Evolutionary conservation across 2,329 filamentous ascomycete genomes (phyloP), one percentile per base, ranked within the genome.

Genomic region (Ascochyta pisi): DNA sequence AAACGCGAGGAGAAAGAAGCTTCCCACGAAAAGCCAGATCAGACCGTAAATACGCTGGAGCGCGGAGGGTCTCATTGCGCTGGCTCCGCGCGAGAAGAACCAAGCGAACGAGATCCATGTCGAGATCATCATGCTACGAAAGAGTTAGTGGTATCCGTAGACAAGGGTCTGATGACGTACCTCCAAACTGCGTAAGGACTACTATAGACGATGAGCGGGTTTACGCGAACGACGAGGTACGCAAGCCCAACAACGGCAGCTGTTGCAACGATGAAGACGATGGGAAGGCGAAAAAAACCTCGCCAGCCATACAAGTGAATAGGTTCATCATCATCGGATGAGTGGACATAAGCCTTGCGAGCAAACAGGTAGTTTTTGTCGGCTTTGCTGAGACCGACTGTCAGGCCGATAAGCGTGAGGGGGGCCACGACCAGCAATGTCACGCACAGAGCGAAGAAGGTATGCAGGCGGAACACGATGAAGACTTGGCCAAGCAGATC

Each of bases 281-380:
- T 78, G 0, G 93, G 92, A 63, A 92, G 95, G 31, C 94, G 86
- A 76, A 92, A 91, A 67, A 96, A 86, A 0, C 95, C 95, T 65
- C 88, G 88, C 81, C 89, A 88, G 1, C 93, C 94, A 55, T 88
- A 85, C 19, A 96, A 75, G 13, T 81, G 73, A 10, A 96, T 80
- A 1, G 83, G 78, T 50, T 89, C 80, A 46, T 83, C 81, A 45
- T 83, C 82, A 50, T 84, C 84, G 9, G 84, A 79, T 42, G 83
- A 84, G 61, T 86, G 82, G n/a, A 86, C 80, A 52, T 85, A 83
- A 46, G 83, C 82, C 51, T 84, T 84, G 47, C 86, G 84, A 4
- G 90, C 84, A 73, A 97, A 96, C 53, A 94, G 85, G 75, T 98
- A 99, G 78, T 93, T 91, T 78, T 92, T 96, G 74, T 93, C 91